Conservation (phyloP, 2,329 filamentous ascomycete genomes). For the Talaromyces sp. region DNA sequence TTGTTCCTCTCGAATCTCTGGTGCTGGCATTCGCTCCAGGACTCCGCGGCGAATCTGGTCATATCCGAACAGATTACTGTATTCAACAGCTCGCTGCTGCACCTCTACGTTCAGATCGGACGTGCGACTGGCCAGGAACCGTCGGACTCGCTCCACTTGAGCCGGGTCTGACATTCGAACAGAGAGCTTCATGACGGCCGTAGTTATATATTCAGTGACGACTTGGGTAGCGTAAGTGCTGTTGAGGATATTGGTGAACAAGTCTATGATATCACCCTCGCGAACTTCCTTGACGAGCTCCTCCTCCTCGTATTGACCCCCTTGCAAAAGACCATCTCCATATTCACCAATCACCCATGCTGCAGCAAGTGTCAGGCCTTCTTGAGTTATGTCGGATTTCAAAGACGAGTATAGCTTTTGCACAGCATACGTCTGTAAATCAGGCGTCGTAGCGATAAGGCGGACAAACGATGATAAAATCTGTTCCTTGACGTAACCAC, state of each 20-base stretch:
- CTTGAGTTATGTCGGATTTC: conserved; percentile 96
- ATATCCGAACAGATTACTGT: conserved; percentile 87
- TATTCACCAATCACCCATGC: conserved; percentile 99
- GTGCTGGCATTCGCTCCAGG: conserved; percentile 94
- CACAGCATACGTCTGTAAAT: conserved; percentile 92
- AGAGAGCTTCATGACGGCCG: conserved; percentile 89
- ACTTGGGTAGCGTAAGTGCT: conserved; percentile 91
- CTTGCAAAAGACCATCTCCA: conserved; percentile 81
- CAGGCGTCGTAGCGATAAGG: conserved; percentile 87
- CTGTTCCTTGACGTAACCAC: conserved; percentile 96
- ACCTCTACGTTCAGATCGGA: conserved; percentile 91
- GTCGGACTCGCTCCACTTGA: conserved; percentile 82
- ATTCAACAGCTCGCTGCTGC: conserved; percentile 93
- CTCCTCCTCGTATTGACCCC: conserved; percentile 90
- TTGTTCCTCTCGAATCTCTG: conserved; percentile 94
- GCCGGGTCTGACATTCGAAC: conserved; percentile 76
- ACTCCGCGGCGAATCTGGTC: conserved; percentile 86
- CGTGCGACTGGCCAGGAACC: conserved; percentile 72
- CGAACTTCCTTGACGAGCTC: conserved; percentile 79
- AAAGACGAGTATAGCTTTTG: conserved; percentile 89
- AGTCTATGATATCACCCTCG: conserved; percentile 84
- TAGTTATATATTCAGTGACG: conserved; percentile 93
- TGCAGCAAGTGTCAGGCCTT: conserved; percentile 86
- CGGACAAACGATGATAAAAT: conserved; percentile 96
- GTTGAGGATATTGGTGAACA: conserved; percentile 89